A percentile compares a stretch with the other conserved stretches of the same genome.
phyloP scores from a whole-genome alignment of 2,329 filamentous ascomycete genomes.

The Colletotrichum sidae region DNA sequence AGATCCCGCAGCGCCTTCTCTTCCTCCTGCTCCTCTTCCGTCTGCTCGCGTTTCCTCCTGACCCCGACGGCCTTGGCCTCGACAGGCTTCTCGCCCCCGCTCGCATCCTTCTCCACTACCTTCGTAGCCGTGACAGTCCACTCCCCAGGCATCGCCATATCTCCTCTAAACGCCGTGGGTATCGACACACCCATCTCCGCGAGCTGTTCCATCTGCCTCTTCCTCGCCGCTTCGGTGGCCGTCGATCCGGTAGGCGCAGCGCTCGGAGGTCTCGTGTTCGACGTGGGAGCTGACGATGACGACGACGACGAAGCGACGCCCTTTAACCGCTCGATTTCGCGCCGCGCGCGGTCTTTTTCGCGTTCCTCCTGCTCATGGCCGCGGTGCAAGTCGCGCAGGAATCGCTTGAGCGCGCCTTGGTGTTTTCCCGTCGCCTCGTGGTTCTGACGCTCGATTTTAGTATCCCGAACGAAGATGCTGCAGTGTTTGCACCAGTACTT shows the following conservation, averaged over 20 bases:
- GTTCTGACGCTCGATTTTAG: conserved; percentile 87
- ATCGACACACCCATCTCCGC: conserved; percentile 88
- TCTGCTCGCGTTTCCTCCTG: conserved; percentile 68
- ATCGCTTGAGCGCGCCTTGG: conserved; percentile 87
- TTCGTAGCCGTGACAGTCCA: conserved; percentile 82
- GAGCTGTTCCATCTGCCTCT: conserved; percentile 87
- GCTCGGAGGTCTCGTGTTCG: conserved; percentile 24
- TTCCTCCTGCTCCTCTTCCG: conserved; percentile 71
- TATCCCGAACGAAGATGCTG: conserved; percentile 89
- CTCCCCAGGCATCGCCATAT: conserved; percentile 89
- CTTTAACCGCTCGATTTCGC: conserved; percentile 88
- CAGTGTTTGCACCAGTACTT: conserved; percentile 99
- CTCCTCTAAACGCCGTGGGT: conserved; percentile 80
- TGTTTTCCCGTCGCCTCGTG: conserved; percentile 90
- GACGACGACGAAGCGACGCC: conserved; percentile 70
- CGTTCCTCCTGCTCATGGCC: conserved; percentile 83
- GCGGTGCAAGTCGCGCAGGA: conserved; percentile 88
- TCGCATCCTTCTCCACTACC: conserved; percentile 59
- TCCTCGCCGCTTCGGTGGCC: conserved; percentile 74
- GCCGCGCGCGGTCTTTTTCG: conserved; percentile 84
- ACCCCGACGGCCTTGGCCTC: conserved; percentile 67
- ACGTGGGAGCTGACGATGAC: conserved; percentile 45
- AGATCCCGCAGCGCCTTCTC: conserved; percentile 63
- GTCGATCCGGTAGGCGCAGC: conserved; percentile 32
- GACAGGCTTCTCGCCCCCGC: conserved; percentile 50